A percentile compares a stretch with the other conserved stretches of the same genome.
Evolutionary conservation across 148 eudicot genomes (phyloP).

Genomic region (Chenopodium album): DNA sequence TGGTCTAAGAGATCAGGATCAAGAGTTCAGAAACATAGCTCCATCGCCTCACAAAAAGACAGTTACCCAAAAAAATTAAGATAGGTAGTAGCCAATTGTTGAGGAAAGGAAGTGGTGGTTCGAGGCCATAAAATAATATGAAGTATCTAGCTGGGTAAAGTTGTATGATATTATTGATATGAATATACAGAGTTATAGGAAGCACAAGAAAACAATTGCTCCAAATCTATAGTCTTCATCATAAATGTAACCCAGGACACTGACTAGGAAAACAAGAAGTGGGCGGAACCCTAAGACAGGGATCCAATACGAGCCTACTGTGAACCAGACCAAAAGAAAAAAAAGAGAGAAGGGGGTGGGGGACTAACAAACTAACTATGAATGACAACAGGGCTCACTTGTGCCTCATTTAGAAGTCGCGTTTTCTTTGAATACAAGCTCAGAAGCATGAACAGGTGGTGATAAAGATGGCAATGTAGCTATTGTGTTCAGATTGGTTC

Average conservation of each 20-base stretch:
- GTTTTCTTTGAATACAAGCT: conserved; percentile 10
- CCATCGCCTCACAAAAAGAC: not conserved
- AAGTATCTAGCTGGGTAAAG: not conserved
- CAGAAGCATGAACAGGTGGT: conserved; percentile 16
- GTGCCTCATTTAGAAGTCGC: not conserved
- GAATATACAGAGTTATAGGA: not conserved
- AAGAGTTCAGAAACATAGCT: too few relatives aligned
- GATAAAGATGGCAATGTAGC: conserved; percentile 16
- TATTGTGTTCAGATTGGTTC: not conserved
- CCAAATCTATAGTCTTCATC: too few relatives aligned
- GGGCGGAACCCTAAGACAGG: not conserved
- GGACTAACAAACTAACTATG: too few relatives aligned
- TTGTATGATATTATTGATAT: not conserved
- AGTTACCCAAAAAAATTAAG: not conserved
- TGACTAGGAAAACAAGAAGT: too few relatives aligned
- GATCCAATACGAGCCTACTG: not conserved
- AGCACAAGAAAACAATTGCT: not conserved
- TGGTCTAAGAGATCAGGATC: too few relatives aligned
- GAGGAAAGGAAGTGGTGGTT: not conserved
- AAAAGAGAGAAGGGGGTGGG: too few relatives aligned
- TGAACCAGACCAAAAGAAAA: not conserved
- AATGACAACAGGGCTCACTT: not conserved
- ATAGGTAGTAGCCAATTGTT: not conserved
- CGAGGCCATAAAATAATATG: not conserved
- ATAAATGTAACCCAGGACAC: not conserved